Percentiles rank a stretch among this genome's conserved stretches.
Evolutionary conservation across 1,284 basidiomycete genomes (phyloP).

Genomic region (Irpex sp.): DNA sequence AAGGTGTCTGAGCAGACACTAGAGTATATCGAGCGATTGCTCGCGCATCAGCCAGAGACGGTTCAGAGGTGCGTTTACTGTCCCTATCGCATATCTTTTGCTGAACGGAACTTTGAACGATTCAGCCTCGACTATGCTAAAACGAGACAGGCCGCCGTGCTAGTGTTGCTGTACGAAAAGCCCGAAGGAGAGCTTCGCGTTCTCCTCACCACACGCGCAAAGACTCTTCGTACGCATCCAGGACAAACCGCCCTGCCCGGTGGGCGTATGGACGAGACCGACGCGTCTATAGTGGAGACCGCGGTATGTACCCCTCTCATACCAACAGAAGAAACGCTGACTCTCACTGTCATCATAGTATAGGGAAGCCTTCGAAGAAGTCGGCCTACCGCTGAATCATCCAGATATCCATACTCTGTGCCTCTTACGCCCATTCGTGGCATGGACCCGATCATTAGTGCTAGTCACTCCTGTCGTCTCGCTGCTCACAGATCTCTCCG

Average conservation of each 20-base stretch:
- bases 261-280: slow-evolving; percentile 67
- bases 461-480: slow-evolving; percentile 65
- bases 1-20: slow-evolving; percentile 9
- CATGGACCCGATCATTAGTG: slow-evolving; percentile 10
- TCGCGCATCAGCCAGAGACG: slow-evolving; percentile 26
- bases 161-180: slow-evolving; percentile 69
- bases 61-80: slow-evolving; percentile 37
- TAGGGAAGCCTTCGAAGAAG: slow-evolving; percentile 79
- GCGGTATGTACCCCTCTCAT: slow-evolving; percentile 48
- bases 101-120: neutral
- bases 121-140: slow-evolving; percentile 26
- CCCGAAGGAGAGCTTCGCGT: slow-evolving; percentile 55
- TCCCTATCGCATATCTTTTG: neutral
- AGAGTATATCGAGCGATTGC: slow-evolving; percentile 30
- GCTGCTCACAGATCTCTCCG: slow-evolving; percentile 46
- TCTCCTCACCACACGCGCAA: slow-evolving; percentile 77
- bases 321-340: neutral
- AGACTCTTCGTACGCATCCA: slow-evolving; percentile 65
- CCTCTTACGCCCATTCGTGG: slow-evolving; percentile 59
- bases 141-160: slow-evolving; percentile 52
- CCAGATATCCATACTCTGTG: slow-evolving; percentile 57
- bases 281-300: slow-evolving; percentile 55
- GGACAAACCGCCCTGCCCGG: slow-evolving; percentile 79
- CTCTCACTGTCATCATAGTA: slow-evolving; percentile 36
- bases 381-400: slow-evolving; percentile 54